Base-by-base conservation (phyloP, 2,329 filamentous ascomycete species). In the Stagonosporopsis chrysanthemi region DNA sequence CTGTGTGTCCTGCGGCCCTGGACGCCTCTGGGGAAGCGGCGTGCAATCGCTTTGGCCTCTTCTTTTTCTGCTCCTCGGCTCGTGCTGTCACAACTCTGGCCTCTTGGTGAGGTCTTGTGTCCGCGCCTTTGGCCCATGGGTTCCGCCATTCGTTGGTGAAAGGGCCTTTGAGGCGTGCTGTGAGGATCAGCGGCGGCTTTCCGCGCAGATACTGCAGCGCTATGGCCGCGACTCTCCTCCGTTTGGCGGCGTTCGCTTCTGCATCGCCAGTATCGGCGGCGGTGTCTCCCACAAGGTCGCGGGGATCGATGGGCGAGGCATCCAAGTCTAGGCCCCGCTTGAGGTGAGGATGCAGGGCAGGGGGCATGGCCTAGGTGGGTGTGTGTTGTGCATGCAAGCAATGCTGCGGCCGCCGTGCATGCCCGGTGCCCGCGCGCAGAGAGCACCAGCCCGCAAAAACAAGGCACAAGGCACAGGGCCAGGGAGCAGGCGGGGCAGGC, bases 91-190 rank as follows among this genome's bases (percentile, higher is more conserved):
- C n/a, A 19, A 36, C 19, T 40, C 42, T 51, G 35, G 26, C 24
- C 7, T 31, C 7, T 31, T 23, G 4, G 8, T 14, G 35, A n/a
- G 5, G n/a, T 28, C 17, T 59, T 15, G 44, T 40, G 8, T 50
- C 54, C 42, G 42, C 44, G 11, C 55, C 17, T 11, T 59, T 39
- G 22, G 62, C 24, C 75, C 75, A 78, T 19, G 76, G 75, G 45
- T 77, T 78, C 45, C 66, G 65, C 74, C 75, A 77, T 33, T 60
- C 57, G 6, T 67, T 49, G 24, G 71, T 79, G 62, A 90, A 89
- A 0, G 88, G 89, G 0, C 88, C 89, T 57, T 77, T 81, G 3
- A 91, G 77, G 6, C 77, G 74, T 6, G 88, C 84, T 12, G 89
- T 88, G 3, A 87, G 71, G 2, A 92, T 79, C 23, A 83, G 67